A percentile compares a stretch with the other conserved stretches of the same genome.
phyloP scores from a whole-genome alignment of 345 rosid species.

The Syzygium aromaticum region DNA sequence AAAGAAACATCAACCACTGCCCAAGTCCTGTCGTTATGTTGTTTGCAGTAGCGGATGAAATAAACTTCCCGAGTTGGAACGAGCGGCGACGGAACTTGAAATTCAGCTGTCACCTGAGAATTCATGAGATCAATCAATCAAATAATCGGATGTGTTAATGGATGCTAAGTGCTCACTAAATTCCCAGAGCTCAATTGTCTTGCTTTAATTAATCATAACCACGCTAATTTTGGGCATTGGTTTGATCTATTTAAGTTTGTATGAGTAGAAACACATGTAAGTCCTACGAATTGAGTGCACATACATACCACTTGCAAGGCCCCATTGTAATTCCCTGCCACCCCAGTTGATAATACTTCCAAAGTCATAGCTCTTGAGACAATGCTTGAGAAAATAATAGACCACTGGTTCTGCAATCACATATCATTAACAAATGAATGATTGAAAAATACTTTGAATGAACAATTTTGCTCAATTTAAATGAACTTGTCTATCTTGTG shows the following conservation, averaged over 20 bases:
- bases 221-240: background rate
- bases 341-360: conserved; percentile 60
- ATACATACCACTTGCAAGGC: conserved; percentile 46
- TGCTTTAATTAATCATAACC: background rate
- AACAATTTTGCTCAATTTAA: no score
- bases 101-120: conserved; percentile 74
- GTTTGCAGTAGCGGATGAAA: conserved; percentile 68
- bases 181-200: background rate
- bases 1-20: conserved; percentile 93
- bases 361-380: conserved; percentile 58
- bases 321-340: conserved; percentile 62
- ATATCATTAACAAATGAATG: background rate
- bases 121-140: background rate
- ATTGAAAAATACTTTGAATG: background rate
- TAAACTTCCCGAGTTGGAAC: conserved; percentile 74
- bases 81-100: conserved; percentile 64
- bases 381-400: conserved; percentile 57
- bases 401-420: conserved; percentile 65
- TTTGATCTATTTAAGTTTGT: background rate
- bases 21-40: conserved; percentile 74
- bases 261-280: background rate
- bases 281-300: background rate
- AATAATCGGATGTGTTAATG: background rate
- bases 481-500: background rate
- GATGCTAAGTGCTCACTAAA: background rate